phyloP scores from a whole-genome alignment of 768 basidiomycete genomes.

The Leccinum variicolor region DNA sequence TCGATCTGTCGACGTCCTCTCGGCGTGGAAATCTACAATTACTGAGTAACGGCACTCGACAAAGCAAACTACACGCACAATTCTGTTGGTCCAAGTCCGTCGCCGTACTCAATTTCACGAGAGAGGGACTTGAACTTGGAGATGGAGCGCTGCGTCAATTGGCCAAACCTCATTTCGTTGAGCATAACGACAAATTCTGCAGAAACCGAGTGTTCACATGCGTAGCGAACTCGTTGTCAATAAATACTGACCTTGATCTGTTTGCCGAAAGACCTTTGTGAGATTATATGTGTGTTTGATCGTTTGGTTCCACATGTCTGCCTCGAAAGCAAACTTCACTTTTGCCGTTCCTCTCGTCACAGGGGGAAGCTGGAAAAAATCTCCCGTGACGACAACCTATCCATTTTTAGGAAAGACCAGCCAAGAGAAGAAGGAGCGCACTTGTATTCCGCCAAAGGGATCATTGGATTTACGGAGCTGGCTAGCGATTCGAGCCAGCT shows the following conservation, averaged over 20 bases:
- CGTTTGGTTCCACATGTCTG: conserved; percentile 66
- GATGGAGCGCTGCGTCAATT: conserved; percentile 61
- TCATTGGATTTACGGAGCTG: conserved; percentile 54
- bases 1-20: conserved; percentile 88
- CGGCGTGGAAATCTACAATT: conserved; percentile 80
- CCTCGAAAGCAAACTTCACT: conserved; percentile 93
- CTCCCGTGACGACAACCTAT: conserved; percentile 89
- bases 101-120: conserved; percentile 68
- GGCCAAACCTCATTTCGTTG: conserved; percentile 97
- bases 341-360: conserved; percentile 58
- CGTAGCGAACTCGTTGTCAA: not conserved
- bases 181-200: conserved; percentile 93
- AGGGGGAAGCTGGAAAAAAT: conserved; percentile 98
- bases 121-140: conserved; percentile 66
- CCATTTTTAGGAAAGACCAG: not conserved
- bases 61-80: conserved; percentile 49
- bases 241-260: conserved; percentile 67
- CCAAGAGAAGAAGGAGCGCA: conserved; percentile 22
- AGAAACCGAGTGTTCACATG: conserved; percentile 2
- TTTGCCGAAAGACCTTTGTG: conserved; percentile 93
- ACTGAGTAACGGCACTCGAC: not conserved
- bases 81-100: conserved; percentile 87
- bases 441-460: conserved; percentile 96
- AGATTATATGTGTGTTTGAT: conserved; percentile 87
- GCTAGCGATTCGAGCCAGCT: conserved; percentile 70